Evolutionary conservation across 495 filamentous ascomycete genomes (phyloP).

Genomic region (Daldinia caldariorum): DNA sequence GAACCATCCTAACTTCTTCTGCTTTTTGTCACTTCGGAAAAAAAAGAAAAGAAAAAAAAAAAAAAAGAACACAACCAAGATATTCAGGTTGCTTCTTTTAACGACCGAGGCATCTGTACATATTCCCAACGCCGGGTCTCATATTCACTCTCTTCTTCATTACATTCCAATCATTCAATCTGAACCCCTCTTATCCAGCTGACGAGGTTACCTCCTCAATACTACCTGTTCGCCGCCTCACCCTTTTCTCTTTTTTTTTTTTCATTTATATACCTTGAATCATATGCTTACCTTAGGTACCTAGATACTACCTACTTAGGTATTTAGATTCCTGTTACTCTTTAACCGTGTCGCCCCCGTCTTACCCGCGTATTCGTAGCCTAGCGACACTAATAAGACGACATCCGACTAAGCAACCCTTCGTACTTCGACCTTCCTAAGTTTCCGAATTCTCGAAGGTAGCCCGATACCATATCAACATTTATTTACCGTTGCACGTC

Average conservation of each 20-base stretch:
- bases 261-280: neutral
- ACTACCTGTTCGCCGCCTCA: neutral
- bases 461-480: neutral
- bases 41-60: no score
- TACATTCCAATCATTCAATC: neutral
- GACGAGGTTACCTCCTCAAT: constrained; percentile 6
- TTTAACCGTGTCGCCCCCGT: neutral
- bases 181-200: constrained; percentile 7
- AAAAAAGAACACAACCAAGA: neutral
- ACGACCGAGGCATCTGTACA: constrained; percentile 1
- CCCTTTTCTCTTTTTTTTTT: neutral
- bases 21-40: neutral
- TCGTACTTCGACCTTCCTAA: neutral
- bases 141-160: neutral
- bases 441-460: neutral
- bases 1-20: neutral
- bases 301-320: neutral
- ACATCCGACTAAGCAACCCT: constrained; percentile 1
- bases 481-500: constrained; percentile 7
- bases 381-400: neutral
- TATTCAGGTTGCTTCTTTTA: neutral
- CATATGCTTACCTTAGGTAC: neutral
- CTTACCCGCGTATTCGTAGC: neutral
- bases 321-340: neutral
- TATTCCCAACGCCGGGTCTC: neutral